Evolutionary conservation across 257 asterid species (phyloP).

Genomic region (Petrea volubilis): DNA sequence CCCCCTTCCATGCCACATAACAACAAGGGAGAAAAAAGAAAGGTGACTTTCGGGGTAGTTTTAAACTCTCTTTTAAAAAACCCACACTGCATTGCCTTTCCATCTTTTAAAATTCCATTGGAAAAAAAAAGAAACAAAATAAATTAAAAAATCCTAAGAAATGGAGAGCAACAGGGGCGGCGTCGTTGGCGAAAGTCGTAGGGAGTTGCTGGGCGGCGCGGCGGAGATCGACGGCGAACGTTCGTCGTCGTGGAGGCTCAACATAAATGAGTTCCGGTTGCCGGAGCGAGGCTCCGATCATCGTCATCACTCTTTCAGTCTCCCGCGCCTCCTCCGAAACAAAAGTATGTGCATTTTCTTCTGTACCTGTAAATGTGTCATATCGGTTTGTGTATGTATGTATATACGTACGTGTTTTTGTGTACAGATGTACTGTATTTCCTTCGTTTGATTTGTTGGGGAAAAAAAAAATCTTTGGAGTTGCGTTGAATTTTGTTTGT

Average conservation of each 20-base stretch:
- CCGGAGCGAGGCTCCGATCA: slow-evolving; percentile 55
- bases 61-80: not conserved
- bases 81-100: slow-evolving; percentile 3
- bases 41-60: slow-evolving; percentile 1
- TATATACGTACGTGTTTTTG: not conserved
- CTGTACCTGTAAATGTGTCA: not conserved
- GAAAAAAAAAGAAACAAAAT: not conserved
- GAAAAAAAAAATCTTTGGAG: not conserved
- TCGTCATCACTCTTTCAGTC: slow-evolving; percentile 30
- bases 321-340: slow-evolving; percentile 47
- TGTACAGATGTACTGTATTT: slow-evolving; percentile 4
- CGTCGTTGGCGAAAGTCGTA: slow-evolving; percentile 33
- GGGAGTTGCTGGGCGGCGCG: slow-evolving; percentile 40
- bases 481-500: slow-evolving; percentile 4
- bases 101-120: not conserved
- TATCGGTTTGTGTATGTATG: not conserved
- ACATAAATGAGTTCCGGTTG: slow-evolving; percentile 65
- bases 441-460: slow-evolving; percentile 1
- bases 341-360: slow-evolving; percentile 38
- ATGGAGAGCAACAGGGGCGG: slow-evolving; percentile 35
- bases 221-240: slow-evolving; percentile 27
- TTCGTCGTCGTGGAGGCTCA: slow-evolving; percentile 57
- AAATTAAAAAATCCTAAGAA: no score
- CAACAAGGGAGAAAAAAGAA: not conserved
- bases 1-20: slow-evolving; percentile 15